Evolutionary conservation across 179 eudicot genomes (phyloP), one percentile per base, ranked within the genome.

Genomic region (Drosera spatulata): DNA sequence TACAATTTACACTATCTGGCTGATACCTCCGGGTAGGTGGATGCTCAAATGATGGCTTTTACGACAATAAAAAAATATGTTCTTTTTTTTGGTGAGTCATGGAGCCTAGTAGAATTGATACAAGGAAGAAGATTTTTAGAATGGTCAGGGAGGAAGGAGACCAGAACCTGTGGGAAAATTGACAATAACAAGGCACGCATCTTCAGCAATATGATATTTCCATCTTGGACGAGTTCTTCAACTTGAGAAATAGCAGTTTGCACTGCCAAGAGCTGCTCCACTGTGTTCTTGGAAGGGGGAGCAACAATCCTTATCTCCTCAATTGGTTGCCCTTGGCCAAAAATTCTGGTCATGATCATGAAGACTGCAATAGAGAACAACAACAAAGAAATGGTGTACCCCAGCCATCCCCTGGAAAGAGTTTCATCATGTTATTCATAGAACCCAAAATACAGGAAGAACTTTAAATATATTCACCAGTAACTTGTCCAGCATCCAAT

Each of bases 191-290:
- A 66, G 54, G 80, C 97, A 15, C 96, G 96, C 9, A 82, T 58
- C 66, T 91, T 91, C 60, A 91, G 85, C 64, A 91, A 86, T 68
- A 82, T 60, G 41, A 91, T 66, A 65, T 91, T 91, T 68, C 82
- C 94, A 60, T 77, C 86, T 71, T 87, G 96, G 73, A 91, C 71
- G 62, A 76, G 68, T 80, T 83, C 96, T 74, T 91, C 96, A 55
- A 85, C 80, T 71, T 81, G 86, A 61, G 97, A 80, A 67, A 91
- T 71, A 46, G 83, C 91, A 69, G 77, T 91, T 69, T 91, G 97
- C 53, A 91, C 85, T 41, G 96, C 97, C 80, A 87, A 77, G 53
- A 91, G 86, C 67, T 91, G 97, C 71, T 91, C 97, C 88, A 91
- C 73, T 6, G 84, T 79, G 69, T 80, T 91, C 86, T 81, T 85